Base-by-base conservation (phyloP, 192 early-diverging fungal species). In the Backusella sp. region DNA sequence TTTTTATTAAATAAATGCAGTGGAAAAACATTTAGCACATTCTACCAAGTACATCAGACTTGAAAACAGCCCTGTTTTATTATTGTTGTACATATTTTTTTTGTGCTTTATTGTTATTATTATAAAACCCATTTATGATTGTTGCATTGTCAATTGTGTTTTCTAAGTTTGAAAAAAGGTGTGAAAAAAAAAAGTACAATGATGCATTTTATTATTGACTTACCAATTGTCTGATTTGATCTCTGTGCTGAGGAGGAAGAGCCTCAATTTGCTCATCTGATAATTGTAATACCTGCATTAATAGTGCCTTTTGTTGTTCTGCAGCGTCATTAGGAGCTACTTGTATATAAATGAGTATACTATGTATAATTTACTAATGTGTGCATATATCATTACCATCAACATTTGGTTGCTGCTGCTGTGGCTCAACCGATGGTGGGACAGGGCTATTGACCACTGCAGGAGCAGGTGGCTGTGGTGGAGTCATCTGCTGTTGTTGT, bases 241-340 rank as follows among this genome's bases (percentile, higher is more conserved):
- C 86, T 11, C 91, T 86, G 71, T 96, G 92, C 26, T 93, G 94
- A 67, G 92, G 84, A n/a, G 95, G 94, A 44, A 97, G 80, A 30
- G 88, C 84, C 28, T 88, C 86, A 70, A 97, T 90, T 78, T 97
- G 93, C 11, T 92, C 94, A 39, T 90, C 90, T 0, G 94, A 92
- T 37, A 97, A 83, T 68, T 90, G 92, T 30, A 97, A 72, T 11
- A 97, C 87, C 77, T 96, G 94, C 77, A 92, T 84, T 26, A 97
- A 76, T 36, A 95, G 76, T 76, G 91, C 90, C 41, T 91, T 84
- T 81, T 92, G 91, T 84, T 92, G 90, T 49, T 85, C 87, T 82
- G 77, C 74, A 81, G 77, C 74, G 14, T 79, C 59, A 66, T 21
- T 76, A 35, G 42, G 34, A 77, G 56, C 73, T 36, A 72, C 28